Base-by-base conservation (phyloP, 768 basidiomycete species). In the Termitomyces sp. region DNA sequence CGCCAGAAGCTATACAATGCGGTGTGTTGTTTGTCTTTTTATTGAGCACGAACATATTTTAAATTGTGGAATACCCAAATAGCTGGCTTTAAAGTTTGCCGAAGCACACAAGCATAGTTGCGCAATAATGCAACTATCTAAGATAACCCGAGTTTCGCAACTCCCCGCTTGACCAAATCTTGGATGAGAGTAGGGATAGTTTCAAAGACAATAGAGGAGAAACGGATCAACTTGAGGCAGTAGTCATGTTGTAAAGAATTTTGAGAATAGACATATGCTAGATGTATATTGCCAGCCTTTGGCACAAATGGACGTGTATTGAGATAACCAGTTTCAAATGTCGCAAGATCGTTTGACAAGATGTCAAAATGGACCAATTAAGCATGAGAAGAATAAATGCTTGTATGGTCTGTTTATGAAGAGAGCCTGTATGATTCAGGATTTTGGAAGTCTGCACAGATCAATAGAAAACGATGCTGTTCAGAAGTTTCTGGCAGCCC, bases 1-100 rank as follows among this genome's bases (percentile, higher is more conserved):
- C 87, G 69, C 72, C 45, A 97, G 85, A 85, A 88, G 83, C 97
- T 96, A 77, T 91, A 85, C 78, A 95, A 96, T 25, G 25, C 25
- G 82, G 95, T 94, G 69, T 69, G 85, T 76, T 17, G 36, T 36
- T 40, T 31, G 37, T 31, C 14, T 32, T 36, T 43, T 15, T 8
- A 5, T 50, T 8, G 40, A 52, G 36, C 40, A 57, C 37, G n/a
- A 43, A 15, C 51, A 56, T 46, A 25, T 34, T n/a, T 32, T 59
- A 45, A 25, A 61, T 61, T n/a, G 46, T 67, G 54, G 60, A 48
- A 55, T 55, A 60, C 12, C 45, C 38, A 37, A 62, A 25, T 25
- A 25, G 25, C 25, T 25, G 25, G 25, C 25, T 25, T 25, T 25
- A 25, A 25, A 25, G 25, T 25, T 25, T 25, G 25, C 25, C 25